Percentiles rank a stretch among this genome's conserved stretches.
phyloP scores from a whole-genome alignment of 305 asterid species.

The Fraxinus floribunda region DNA sequence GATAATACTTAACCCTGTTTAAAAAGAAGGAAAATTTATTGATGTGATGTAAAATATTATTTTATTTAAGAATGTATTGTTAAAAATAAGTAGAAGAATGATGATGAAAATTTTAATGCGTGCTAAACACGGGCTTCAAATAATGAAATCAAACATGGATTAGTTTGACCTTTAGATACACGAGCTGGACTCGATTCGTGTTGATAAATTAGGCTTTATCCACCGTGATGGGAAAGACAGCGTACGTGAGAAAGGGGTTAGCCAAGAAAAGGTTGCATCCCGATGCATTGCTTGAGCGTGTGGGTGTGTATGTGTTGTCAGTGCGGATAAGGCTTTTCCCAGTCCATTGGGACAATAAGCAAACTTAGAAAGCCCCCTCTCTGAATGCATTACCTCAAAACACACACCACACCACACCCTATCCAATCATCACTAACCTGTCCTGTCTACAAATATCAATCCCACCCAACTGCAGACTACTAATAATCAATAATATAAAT shows the following conservation, averaged over 20 bases:
- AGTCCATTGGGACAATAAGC: not conserved
- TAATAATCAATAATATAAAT: too few species aligned
- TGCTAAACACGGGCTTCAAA: too few species aligned
- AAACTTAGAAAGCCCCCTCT: not conserved
- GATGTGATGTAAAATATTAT: too few species aligned
- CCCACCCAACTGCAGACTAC: too few species aligned
- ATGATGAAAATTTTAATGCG: too few species aligned
- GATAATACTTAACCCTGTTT: too few species aligned
- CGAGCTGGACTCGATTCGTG: not conserved
- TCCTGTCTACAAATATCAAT: not conserved
- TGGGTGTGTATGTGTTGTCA: not conserved
- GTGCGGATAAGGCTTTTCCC: not conserved
- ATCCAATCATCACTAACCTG: not conserved
- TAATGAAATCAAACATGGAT: too few species aligned
- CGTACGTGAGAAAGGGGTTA: not conserved
- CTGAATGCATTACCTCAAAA: not conserved
- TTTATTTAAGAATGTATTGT: too few species aligned
- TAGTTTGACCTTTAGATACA: not conserved
- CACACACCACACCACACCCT: not conserved
- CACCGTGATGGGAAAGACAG: not conserved
- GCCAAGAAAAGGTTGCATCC: not conserved
- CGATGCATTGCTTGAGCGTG: slow-evolving; percentile 6
- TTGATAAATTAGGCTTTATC: not conserved
- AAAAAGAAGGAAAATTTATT: too few species aligned
- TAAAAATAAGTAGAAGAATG: too few species aligned